Evolutionary conservation across 2,329 filamentous ascomycete species (phyloP), one percentile per base, ranked within the genome.

Genomic region (Xylaria sp.): DNA sequence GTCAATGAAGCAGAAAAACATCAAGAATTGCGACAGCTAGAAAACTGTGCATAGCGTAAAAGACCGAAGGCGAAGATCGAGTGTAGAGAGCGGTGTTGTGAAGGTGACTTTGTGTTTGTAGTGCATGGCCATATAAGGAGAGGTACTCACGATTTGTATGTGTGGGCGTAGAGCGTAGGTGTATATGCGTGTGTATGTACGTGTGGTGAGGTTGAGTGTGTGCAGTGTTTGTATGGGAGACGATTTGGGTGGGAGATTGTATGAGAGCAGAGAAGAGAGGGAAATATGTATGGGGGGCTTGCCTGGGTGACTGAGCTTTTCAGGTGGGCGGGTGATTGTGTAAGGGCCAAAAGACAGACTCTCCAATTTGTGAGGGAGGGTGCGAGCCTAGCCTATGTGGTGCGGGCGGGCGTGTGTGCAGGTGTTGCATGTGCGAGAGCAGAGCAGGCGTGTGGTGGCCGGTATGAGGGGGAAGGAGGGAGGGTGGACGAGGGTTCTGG

Each of bases 321-420:
- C 88, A 89, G 86, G 86, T 86, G 86, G 84, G 84, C 81, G 85
- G 85, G 84, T 88, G 86, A 88, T 89, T 88, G 86, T 82, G 84
- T 79, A 81, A 78, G 79, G 65, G 66, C 74, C 76, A 78, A 77
- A 77, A 77, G 78, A 81, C 69, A 67, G 51, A 48, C 69, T 61
- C 69, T 71, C 68, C 69, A 73, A 73, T 70, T 67, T 71, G 69
- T 67, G 72, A 72, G 78, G 73, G 74, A 72, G 73, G 72, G 77
- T 73, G 76, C 72, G 70, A 72, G 77, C 44, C 64, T 67, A 64
- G 57, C 56, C 52, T 58, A 37, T 37, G 37, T 55, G 67, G 63
- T 67, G 65, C 51, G 63, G 37, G 56, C 31, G 20, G 20, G 61
- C 44, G 18, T 58, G 59, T 63, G 56, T 61, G 64, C 25, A 18